Base-by-base conservation (phyloP, 495 filamentous ascomycete genomes). In the Podospora bellae-mahoneyi region DNA sequence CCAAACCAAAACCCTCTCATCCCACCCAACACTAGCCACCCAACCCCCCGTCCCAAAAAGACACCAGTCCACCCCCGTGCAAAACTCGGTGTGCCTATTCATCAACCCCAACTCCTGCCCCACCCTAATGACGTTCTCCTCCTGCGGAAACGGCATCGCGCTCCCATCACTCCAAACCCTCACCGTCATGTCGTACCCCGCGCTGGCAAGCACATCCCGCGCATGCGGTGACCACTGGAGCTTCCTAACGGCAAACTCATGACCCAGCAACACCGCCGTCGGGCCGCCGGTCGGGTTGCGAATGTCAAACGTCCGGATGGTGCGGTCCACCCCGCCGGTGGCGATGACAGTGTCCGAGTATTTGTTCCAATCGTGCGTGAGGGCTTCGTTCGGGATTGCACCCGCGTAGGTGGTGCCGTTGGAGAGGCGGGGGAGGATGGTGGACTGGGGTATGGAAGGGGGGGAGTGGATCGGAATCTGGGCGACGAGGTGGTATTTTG, bases 291-390 rank as follows among this genome's bases (percentile, higher is more conserved):
- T 77, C 10, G 91, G 87, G 64, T 85, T 88, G 23, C 96, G 84
- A 64, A 97, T 87, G 74, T 99, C 95, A 75, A 97, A 97, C 6
- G 90, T 92, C 62, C 95, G 87, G 67, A 99, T 90, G 2, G 88
- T 78, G 19, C 88, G 85, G 75, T 99, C 96, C n/a, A 98, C 95
- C 61, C 95, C 95, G 0, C 85, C 95, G 0, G 91, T 90, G 0
- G 96, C 96, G 56, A 99, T 76, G 20, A 97, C 82, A 0, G 87
- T 89, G 34, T 91, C 86, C 2, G 90, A 88, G 76, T 99, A 99
- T 76, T 99, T 99, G 78, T 99, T 99, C 96, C 96, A 98, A 79
- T 99, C 95, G 76, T 97, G 95, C 2, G 94, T 97, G 18, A 99
- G 85, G 32, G 90, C 85, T 81, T 99, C 95, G 19, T 85, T 82